Conservation (phyloP, 768 basidiomycete genomes). For the Hortiboletus flavorubellus region DNA sequence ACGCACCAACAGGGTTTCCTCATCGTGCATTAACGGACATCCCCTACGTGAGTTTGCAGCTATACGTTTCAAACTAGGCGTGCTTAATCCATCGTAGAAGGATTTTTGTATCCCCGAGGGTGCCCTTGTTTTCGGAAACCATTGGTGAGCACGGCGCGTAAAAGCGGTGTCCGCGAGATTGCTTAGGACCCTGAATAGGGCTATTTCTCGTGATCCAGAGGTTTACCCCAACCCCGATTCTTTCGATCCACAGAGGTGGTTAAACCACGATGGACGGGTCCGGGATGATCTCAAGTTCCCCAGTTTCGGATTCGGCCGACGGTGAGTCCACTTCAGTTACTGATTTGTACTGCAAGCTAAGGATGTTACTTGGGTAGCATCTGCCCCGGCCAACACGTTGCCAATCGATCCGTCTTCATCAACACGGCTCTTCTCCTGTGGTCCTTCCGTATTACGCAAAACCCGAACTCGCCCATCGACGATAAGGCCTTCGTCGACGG, state of each 20-base stretch:
- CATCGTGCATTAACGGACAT: constrained; percentile 66
- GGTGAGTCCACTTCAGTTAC: constrained; percentile 15
- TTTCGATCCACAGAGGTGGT: constrained; percentile 60
- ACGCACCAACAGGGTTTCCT: constrained; percentile 44
- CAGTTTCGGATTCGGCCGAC: constrained; percentile 55
- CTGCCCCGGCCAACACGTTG: constrained; percentile 66
- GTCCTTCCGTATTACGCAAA: constrained; percentile 57
- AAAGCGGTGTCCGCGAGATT: not conserved
- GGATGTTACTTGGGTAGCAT: constrained; percentile 36
- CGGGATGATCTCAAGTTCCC: constrained; percentile 53
- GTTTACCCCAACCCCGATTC: constrained; percentile 58
- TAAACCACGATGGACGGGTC: constrained; percentile 35
- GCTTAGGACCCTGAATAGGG: constrained; percentile 30
- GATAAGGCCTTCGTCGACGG: constrained; percentile 59
- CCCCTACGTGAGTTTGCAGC: constrained; percentile 45
- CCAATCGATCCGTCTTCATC: constrained; percentile 57
- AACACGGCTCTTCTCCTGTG: constrained; percentile 62
- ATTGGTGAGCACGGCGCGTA: constrained; percentile 24
- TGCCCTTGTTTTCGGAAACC: constrained; percentile 36
- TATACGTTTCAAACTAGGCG: constrained; percentile 16
- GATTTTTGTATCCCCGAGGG: constrained; percentile 35
- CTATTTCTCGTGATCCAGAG: constrained; percentile 54
- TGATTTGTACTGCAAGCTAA: not conserved
- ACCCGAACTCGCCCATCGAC: constrained; percentile 55
- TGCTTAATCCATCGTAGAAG: constrained; percentile 25